A percentile compares a stretch with the other conserved stretches of the same genome.
Conservation (phyloP, 805 yeast genomes). For the Zygosaccharomyces rouxii region DNA sequence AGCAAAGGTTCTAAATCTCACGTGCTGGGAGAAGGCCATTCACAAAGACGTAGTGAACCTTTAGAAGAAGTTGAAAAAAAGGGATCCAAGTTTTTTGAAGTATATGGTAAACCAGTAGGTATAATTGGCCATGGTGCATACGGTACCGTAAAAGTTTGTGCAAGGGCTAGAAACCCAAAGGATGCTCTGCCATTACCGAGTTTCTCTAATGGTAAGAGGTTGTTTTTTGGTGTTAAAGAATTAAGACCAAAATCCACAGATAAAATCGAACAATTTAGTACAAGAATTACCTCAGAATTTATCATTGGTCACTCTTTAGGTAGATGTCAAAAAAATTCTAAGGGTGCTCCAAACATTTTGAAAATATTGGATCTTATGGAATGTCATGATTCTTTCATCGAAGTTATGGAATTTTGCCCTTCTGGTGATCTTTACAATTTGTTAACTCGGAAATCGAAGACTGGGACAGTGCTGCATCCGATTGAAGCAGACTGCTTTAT, state of each 20-base stretch:
- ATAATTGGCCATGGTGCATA: conserved; percentile 89
- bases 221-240: conserved; percentile 85
- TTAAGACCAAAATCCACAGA: conserved; percentile 78
- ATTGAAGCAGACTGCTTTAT: conserved; percentile 83
- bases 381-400: conserved; percentile 65
- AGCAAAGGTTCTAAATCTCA: conserved; percentile 22
- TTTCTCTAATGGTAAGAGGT: conserved; percentile 62
- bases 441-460: conserved; percentile 47
- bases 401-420: conserved; percentile 92
- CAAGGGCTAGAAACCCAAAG: conserved; percentile 40
- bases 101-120: conserved; percentile 50
- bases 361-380: conserved; percentile 78
- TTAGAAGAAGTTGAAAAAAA: conserved; percentile 6
- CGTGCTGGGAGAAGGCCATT: conserved; percentile 13
- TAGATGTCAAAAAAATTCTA: conserved; percentile 37
- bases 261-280: conserved; percentile 87
- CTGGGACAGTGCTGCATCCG: conserved; percentile 47
- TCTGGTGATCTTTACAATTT: conserved; percentile 68
- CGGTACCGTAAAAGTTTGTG: conserved; percentile 83
- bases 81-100: conserved; percentile 35
- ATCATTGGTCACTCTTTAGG: conserved; percentile 78
- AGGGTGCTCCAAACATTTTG: conserved; percentile 53
- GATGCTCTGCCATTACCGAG: conserved; percentile 36
- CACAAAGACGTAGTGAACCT: conserved; percentile 3
- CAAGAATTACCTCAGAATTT: conserved; percentile 82